Evolutionary conservation across 2,329 filamentous ascomycete species (phyloP).

Genomic region (Chalara sp.): DNA sequence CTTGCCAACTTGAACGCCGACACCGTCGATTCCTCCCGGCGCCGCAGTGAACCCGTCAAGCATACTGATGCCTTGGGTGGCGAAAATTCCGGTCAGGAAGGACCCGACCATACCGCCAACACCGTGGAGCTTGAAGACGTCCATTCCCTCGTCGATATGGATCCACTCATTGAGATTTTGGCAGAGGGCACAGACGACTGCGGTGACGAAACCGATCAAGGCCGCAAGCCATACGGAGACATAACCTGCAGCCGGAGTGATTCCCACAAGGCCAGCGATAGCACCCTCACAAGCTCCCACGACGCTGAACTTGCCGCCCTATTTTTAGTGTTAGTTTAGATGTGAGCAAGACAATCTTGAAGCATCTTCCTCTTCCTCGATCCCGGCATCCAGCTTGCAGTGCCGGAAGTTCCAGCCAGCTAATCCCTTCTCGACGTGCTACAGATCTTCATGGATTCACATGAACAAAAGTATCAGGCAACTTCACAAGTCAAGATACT

Average conservation of each 20-base stretch:
- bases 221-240: slow-evolving; percentile 44
- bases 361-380: no score
- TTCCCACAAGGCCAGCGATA: slow-evolving; percentile 50
- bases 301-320: slow-evolving; percentile 37
- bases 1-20: slow-evolving; percentile 48
- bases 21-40: slow-evolving; percentile 38
- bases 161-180: slow-evolving; percentile 44
- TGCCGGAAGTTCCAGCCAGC: no score
- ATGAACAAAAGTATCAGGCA: no score
- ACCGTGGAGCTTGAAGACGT: slow-evolving; percentile 54
- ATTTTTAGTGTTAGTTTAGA: no score
- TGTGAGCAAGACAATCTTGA: no score
- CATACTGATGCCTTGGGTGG: slow-evolving; percentile 38
- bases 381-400: no score
- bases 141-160: slow-evolving; percentile 49
- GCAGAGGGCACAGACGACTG: slow-evolving; percentile 38
- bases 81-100: slow-evolving; percentile 51
- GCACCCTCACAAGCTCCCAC: slow-evolving; percentile 47
- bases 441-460: no score
- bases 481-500: no score
- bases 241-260: slow-evolving; percentile 51
- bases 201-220: slow-evolving; percentile 45
- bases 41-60: slow-evolving; percentile 43
- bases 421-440: no score
- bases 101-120: slow-evolving; percentile 52